These are phyloP conservation scores for Trametes coccinea DNA, from an alignment of 768 basidiomycete species.

Conservation along the genomic window DNA sequence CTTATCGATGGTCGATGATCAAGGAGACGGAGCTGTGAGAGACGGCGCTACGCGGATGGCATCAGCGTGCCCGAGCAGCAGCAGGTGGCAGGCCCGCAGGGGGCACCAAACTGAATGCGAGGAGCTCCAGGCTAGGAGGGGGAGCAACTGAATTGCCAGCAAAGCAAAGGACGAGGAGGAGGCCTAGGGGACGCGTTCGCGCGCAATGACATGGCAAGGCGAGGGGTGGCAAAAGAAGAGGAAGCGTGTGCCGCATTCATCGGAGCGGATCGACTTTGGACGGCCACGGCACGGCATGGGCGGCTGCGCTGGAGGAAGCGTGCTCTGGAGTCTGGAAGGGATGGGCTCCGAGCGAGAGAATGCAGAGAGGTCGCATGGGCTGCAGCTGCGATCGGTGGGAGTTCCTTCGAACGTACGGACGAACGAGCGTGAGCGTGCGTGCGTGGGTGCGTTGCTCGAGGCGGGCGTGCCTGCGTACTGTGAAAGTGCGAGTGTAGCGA, in stretches of 20 bases:
- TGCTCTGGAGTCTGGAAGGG: not conserved
- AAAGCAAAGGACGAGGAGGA: not conserved
- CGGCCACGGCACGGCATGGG: not conserved
- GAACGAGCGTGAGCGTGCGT: not conserved
- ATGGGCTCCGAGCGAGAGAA: not conserved
- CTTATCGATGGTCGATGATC: conserved; percentile 13
- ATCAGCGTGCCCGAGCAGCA: not conserved
- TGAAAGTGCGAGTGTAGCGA: not conserved
- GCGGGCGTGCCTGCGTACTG: not conserved
- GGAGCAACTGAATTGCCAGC: not conserved
- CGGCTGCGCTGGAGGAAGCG: not conserved
- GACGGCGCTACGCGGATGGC: not conserved
- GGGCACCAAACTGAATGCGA: conserved; percentile 2
- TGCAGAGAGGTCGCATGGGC: not conserved
- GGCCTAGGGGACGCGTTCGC: not conserved
- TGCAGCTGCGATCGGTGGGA: conserved; percentile 10
- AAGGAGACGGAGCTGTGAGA: not conserved
- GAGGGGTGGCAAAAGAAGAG: not conserved
- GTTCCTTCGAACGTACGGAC: not conserved
- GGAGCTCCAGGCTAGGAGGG: not conserved
- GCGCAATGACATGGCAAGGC: not conserved
- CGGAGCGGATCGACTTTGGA: conserved; percentile 13
- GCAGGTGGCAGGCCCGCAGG: not conserved
- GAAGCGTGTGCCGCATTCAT: not conserved
- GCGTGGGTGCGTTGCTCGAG: not conserved